Evolutionary conservation across 805 yeast genomes (phyloP), one percentile per base, ranked within the genome.

Genomic region (Yarrowia sp.): DNA sequence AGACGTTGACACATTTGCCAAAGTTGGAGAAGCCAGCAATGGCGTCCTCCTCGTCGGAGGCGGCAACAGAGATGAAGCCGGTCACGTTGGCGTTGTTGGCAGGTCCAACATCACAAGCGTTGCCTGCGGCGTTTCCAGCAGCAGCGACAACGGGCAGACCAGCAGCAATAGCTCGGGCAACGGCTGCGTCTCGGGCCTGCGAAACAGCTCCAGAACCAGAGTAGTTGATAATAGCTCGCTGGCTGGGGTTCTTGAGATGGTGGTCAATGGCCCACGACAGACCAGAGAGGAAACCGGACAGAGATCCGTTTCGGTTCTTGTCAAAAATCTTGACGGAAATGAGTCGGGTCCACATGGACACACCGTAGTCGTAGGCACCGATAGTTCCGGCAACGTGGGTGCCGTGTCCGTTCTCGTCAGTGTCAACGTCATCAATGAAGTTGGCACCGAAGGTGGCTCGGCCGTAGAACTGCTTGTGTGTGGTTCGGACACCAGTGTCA

Each of bases 351-450:
- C 79, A 77, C 76, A 84, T 85, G 67, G 87, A 85, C 49, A 85
- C 82, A 66, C 88, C 88, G 75, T 58, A 58, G 41, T 58, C 63
- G 40, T 43, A 58, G 21, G 51, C 66, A 73, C 65, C 70, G 79
- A 80, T 90, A 36, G 96, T 91, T 77, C 97, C 98, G n/a, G 97
- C 96, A 79, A 96, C 90, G 74, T 92, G 98, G 56, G 97, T 90
- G 73, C 98, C 98, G 77, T 92, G 98, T 62, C 97, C 98, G 72
- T 90, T 89, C 62, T 91, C 95, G 75, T 92, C 97, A 69, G 87
- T 90, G 62, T 81, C 82, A 70, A 85, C 90, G 72, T 86, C 87
- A 62, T 76, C 70, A 69, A 96, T 96, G 69, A 90, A 81, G 66
- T 96, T 90, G 59, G 86, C 82, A 70, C 96, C 96, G 96, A 96